Base-by-base conservation (phyloP, 371 early-diverging fungal genomes). In the Conidiobolus incongruus region DNA sequence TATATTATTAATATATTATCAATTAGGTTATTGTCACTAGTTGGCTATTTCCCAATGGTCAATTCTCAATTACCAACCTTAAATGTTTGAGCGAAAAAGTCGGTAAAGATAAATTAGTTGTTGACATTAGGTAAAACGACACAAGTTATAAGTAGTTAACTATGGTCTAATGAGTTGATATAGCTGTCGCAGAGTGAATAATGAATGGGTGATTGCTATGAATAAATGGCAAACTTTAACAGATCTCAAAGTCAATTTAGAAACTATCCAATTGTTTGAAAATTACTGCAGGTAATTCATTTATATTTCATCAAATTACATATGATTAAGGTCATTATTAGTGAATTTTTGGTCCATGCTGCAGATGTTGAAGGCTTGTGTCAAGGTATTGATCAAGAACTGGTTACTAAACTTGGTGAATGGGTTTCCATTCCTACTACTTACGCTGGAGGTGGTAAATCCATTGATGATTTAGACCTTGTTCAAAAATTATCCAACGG, bases 341-440 rank as follows among this genome's bases (percentile, higher is more conserved):
- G 83, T 47, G 96, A 96, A 61, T 88, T 96, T 49, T 57, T 96
- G 35, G 74, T 96, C 21, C 96, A 96, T 58, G 96, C 96, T 0
- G 91, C 94, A 2, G 92, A 96, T 59, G 94, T 96, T 16, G 96
- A 96, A 56, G 96, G 96, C 4, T 60, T 92, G 33, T 90, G 90
- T 56, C 65, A 75, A 29, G 96, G 96, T 2, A 83, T 96, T 46
- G 96, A 96, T 51, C 59, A 69, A 46, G 75, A 75, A 4, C 72
- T 96, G 8, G 91, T 95, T 34, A n/a, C 16, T 67, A 64, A 60
- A 8, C 57, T 86, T 10, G 93, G 83, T 7, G 68, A 75, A 54
- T 89, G 92, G 91, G 70, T 74, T 12, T 65, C 67, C 1, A 77
- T 95, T 45, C 92, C 95, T 8, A 79, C 81, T 21, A 90, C 92